Conservation (phyloP, 2,329 filamentous ascomycete genomes). For the Clarireedia hainanense region DNA sequence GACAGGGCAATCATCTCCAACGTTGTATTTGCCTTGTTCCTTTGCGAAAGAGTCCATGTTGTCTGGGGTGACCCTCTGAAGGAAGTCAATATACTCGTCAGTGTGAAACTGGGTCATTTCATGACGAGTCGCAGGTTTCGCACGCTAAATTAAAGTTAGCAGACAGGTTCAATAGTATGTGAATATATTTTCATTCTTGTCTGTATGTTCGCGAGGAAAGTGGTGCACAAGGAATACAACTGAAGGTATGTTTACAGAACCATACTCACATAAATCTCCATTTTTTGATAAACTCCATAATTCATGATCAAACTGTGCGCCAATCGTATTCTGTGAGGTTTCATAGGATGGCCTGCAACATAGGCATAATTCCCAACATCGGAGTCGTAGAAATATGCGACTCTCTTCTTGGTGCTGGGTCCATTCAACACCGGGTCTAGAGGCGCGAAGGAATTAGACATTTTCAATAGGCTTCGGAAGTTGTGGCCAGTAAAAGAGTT, state of each 20-base stretch:
- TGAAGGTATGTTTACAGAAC: neutral
- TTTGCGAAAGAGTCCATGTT: slow-evolving; percentile 93
- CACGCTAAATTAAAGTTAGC: slow-evolving; percentile 46
- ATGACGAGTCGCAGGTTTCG: slow-evolving; percentile 78
- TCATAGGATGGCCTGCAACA: slow-evolving; percentile 96
- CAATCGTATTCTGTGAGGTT: slow-evolving; percentile 89
- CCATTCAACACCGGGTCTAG: slow-evolving; percentile 41
- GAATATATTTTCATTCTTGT: neutral
- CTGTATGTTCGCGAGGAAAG: no score
- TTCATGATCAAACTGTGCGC: slow-evolving; percentile 95
- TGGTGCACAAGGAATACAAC: neutral
- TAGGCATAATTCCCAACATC: slow-evolving; percentile 99
- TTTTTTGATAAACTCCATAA: slow-evolving; percentile 91
- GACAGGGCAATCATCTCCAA: slow-evolving; percentile 93
- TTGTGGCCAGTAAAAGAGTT: neutral
- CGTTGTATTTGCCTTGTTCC: slow-evolving; percentile 89
- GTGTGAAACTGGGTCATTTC: slow-evolving; percentile 95
- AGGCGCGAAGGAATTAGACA: slow-evolving; percentile 36
- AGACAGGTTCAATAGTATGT: neutral
- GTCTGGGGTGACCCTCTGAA: slow-evolving; percentile 92
- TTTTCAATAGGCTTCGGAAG: slow-evolving; percentile 16
- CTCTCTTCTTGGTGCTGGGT: slow-evolving; percentile 61
- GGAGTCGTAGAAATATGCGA: slow-evolving; percentile 97
- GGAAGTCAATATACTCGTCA: slow-evolving; percentile 89
- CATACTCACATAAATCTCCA: slow-evolving; percentile 81